Evolutionary conservation across 495 filamentous ascomycete species (phyloP), one percentile per base, ranked within the genome.

Genomic region (Endocarpon pusillum): DNA sequence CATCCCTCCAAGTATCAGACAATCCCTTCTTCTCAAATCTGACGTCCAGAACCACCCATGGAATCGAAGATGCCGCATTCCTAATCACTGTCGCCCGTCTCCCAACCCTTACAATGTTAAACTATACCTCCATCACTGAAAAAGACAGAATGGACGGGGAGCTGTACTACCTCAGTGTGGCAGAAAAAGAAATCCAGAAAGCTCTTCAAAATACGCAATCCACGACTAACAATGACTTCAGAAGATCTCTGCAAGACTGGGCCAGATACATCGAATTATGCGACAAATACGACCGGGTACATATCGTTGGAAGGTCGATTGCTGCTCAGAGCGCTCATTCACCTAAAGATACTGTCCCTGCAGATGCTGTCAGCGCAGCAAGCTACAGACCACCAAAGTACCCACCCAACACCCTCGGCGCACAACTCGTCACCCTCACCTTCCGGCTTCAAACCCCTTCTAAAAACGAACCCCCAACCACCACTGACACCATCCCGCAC

Each of bases 61-160:
- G 54, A 70, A 14, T 57, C 25, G 63, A 67, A 0, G 81, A 89
- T 22, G 77, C 85, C 35, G 73, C 77, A 0, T 86, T 79, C 55
- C 92, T 94, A 78, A 65, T 94, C 21, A 83, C 79, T 2, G 50
- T 92, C 4, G 78, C 78, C n/a, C 79, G 85, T 12, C 55, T 94
- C 1, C 58, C 71, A 2, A 52, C 53, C 4, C 66, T 91, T 9
- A 64, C 67, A 20, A 58, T 55, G 0, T 67, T 97, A 10, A 96
- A 97, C 53, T 91, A 78, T 52, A 77, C 73, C 45, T 61, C 57
- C 3, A 78, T 97, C 42, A 70, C 73, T 0, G 38, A 51, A 1
- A 66, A 73, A 26, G 85, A 94, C 41, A 71, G 89, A 14, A 62
- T 65, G 29, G 84, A 96, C 44, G 83, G 81, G 9, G 89, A 97